Evolutionary conservation across 2,329 filamentous ascomycete species (phyloP), one percentile per base, ranked within the genome.

Genomic region (Colletotrichum sp.): DNA sequence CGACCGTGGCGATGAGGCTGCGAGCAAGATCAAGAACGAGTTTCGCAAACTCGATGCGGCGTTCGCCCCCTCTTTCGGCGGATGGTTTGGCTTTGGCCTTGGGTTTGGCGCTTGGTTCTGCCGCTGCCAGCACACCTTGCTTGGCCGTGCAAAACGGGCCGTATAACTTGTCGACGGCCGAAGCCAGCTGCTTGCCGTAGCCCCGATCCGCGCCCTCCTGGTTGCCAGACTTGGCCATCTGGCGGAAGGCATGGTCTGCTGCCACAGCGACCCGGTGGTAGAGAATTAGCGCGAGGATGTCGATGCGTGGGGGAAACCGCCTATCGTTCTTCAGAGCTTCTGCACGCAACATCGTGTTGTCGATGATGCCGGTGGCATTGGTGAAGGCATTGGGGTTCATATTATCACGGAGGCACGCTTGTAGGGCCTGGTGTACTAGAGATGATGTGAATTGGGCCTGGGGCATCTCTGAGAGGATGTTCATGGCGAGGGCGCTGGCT

Each of bases 401-500:
- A 81, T 92, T 93, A 86, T 98, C 95, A 72, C 93, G 91, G 28
- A 92, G 86, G 83, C 96, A 98, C 7, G 92, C 89, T 78, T 90
- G 89, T 87, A 98, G 92, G 70, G 94, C 95, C 63, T 95, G 90
- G 69, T 91, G 90, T 85, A 96, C 95, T 12, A 92, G 92, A 74
- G 89, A 90, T 39, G 81, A 79, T 72, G 82, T 84, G 52, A 90
- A 81, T 77, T 87, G 79, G 8, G 85, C 80, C 6, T 32, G n/a
- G 3, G 90, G 91, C 80, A 93, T 90, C 21, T 87, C 81, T 28
- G 86, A 82, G 24, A 98, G 82, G n/a, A 94, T 82, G 16, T 90
- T 86, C 16, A 92, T 88, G 2, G 91, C 89, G 77, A 91, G 88
- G 52, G 86, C 87, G 79, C 94, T 96, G 59, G 93, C 90, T 75